phyloP scores from a whole-genome alignment of 2,329 filamentous ascomycete species.

The Claviceps monticola region DNA sequence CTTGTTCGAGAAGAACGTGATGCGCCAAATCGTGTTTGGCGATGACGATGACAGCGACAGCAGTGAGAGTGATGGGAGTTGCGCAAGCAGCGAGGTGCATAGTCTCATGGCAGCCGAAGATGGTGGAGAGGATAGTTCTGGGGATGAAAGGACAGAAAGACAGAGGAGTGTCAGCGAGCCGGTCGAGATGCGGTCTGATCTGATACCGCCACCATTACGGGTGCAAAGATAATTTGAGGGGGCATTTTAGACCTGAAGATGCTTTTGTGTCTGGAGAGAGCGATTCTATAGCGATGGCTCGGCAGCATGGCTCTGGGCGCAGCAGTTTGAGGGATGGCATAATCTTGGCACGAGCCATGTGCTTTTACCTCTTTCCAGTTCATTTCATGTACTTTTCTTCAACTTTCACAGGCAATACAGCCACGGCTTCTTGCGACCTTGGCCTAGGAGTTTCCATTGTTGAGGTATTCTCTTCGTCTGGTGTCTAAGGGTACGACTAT shows the following conservation, averaged over 20 bases:
- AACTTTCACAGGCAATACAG: too few species aligned
- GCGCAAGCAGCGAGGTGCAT: too few species aligned
- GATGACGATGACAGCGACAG: conserved; percentile 56
- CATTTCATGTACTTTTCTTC: too few species aligned
- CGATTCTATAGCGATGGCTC: background rate
- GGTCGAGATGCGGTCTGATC: conserved; percentile 18
- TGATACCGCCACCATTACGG: conserved; percentile 21
- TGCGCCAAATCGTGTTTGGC: conserved; percentile 72
- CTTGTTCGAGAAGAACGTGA: conserved; percentile 80
- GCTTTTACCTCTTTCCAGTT: too few species aligned
- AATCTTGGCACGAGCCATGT: too few species aligned
- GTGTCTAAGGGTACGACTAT: background rate
- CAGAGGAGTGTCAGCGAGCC: conserved; percentile 40
- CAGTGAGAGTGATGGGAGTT: conserved; percentile 36
- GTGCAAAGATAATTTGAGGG: conserved; percentile 15
- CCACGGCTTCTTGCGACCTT: too few species aligned
- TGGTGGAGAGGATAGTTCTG: conserved; percentile 35
- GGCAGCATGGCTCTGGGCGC: background rate
- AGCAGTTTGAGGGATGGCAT: background rate
- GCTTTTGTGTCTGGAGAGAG: too few species aligned
- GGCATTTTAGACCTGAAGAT: too few species aligned
- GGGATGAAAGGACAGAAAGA: conserved; percentile 41
- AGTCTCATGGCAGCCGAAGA: conserved; percentile 32
- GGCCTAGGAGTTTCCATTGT: background rate
- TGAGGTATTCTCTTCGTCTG: background rate